Evolutionary conservation across 2,329 filamentous ascomycete species (phyloP).

Genomic region (Escovopsis sp.): DNA sequence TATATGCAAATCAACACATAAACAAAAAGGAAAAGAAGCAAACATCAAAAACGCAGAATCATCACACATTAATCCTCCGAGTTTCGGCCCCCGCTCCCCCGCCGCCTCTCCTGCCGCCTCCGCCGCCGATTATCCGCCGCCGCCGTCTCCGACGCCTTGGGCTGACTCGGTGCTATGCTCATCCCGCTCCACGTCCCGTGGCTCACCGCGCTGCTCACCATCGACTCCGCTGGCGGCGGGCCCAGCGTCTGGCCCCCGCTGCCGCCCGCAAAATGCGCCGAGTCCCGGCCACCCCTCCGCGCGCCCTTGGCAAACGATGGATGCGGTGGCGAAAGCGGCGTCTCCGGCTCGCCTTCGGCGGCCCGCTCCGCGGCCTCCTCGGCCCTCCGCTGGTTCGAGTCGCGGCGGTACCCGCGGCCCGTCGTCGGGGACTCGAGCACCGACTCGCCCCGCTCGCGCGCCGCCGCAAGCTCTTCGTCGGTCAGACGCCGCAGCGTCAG

Average conservation of each 20-base stretch:
- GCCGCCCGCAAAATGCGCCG: conserved; percentile 46
- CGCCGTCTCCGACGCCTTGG: conserved; percentile 4
- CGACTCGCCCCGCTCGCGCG: conserved; percentile 32
- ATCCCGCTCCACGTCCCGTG: conserved; percentile 40
- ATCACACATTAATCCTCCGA: conserved; percentile 9
- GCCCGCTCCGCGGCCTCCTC: conserved; percentile 31
- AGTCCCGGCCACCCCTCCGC: conserved; percentile 38
- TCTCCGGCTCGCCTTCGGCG: conserved; percentile 15
- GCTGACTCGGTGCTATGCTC: conserved; percentile 28
- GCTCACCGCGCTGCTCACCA: conserved; percentile 33
- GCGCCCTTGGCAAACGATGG: conserved; percentile 38
- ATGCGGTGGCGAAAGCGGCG: conserved; percentile 36
- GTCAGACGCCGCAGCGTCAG: conserved; percentile 46
- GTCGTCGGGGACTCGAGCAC: conserved; percentile 36
- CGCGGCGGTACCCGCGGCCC: conserved; percentile 35
- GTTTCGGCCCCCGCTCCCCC: conserved; percentile 21
- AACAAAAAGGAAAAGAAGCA: background rate
- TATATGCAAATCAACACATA: background rate
- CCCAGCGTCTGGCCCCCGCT: conserved; percentile 24
- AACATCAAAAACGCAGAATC: no score
- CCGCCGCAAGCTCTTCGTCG: conserved; percentile 39
- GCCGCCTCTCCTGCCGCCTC: conserved; percentile 38
- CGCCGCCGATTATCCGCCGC: conserved; percentile 35
- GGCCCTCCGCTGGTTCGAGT: conserved; percentile 30
- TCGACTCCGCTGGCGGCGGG: conserved; percentile 18